phyloP scores from a whole-genome alignment of 495 filamentous ascomycete genomes.

The Recurvomyces mirabilis region DNA sequence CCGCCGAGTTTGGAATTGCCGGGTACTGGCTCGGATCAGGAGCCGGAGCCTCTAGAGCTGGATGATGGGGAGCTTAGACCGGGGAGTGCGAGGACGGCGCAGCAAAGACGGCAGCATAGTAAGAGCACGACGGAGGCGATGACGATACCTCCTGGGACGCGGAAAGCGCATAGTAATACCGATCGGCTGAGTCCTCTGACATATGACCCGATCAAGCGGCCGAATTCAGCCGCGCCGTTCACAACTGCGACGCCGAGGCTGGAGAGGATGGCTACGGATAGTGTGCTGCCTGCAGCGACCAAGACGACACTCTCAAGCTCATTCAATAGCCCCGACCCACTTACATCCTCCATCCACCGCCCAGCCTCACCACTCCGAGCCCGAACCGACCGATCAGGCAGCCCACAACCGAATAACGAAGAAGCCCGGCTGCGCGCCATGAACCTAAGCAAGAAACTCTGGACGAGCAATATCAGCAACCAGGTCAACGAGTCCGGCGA shows the following conservation, averaged over 20 bases:
- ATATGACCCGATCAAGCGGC: constrained; percentile 1
- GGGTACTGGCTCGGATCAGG: constrained; percentile 35
- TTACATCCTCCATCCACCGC: neutral
- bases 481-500: constrained; percentile 90
- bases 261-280: constrained; percentile 17
- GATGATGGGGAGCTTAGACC: constrained; percentile 24
- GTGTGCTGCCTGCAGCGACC: constrained; percentile 24
- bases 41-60: constrained; percentile 77
- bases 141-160: neutral
- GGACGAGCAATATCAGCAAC: constrained; percentile 79
- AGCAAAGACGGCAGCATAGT: neutral
- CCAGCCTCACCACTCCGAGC: constrained; percentile 10
- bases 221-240: constrained; percentile 2
- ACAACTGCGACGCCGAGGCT: constrained; percentile 5
- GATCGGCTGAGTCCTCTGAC: constrained; percentile 2
- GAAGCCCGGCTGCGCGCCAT: constrained; percentile 78
- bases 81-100: neutral
- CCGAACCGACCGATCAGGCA: constrained; percentile 48
- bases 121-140: constrained; percentile 14
- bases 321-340: constrained; percentile 5
- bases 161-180: constrained; percentile 12
- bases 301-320: constrained; percentile 26
- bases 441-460: constrained; percentile 76
- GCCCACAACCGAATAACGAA: constrained; percentile 57
- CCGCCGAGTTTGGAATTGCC: constrained; percentile 15